Base-by-base conservation (phyloP, 2,329 filamentous ascomycete species). In the Colletotrichum godetiae region DNA sequence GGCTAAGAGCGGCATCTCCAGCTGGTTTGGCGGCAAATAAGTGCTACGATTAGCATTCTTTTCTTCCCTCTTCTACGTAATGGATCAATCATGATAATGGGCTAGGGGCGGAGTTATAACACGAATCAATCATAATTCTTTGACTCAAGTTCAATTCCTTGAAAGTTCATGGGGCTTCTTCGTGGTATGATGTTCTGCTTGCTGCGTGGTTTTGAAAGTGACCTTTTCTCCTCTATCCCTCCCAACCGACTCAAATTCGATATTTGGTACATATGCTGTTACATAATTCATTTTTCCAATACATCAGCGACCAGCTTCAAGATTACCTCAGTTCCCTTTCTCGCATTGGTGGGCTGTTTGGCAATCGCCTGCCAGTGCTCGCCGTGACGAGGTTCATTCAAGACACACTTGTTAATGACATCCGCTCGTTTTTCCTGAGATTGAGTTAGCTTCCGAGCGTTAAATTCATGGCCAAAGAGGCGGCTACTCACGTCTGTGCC, bases 341-440 rank as follows among this genome's bases (percentile, higher is more conserved):
- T 86, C 29, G 93, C 93, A 82, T 97, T 97, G 82, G 88, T 89
- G 0, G 96, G 96, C 78, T 95, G 91, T 87, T 99, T 99, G 22
- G 92, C 91, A 4, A 98, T 88, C 10, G 86, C 84, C 85, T 97
- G 94, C 97, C 97, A 99, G 31, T 93, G 86, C 87, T 99, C 97
- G 15, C 97, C 97, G 82, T 99, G 95, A 78, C 92, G 92, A 4
- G 97, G 97, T 82, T 98, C 97, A 70, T 92, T 95, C 61, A 93
- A 85, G 37, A 93, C 87, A 77, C 94, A 95, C 85, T 97, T 98
- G 70, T 87, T 87, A 6, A 98, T 82, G 37, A 98, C 93, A 80
- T 98, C 97, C 35, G 87, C 90, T 79, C 93, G 89, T 91, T 98
- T 99, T 86, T 98, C 96, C 70, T 74, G 76, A 13, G 13, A 31